Base-by-base conservation (phyloP, 371 early-diverging fungal genomes). In the Phascolomyces articulosus region DNA sequence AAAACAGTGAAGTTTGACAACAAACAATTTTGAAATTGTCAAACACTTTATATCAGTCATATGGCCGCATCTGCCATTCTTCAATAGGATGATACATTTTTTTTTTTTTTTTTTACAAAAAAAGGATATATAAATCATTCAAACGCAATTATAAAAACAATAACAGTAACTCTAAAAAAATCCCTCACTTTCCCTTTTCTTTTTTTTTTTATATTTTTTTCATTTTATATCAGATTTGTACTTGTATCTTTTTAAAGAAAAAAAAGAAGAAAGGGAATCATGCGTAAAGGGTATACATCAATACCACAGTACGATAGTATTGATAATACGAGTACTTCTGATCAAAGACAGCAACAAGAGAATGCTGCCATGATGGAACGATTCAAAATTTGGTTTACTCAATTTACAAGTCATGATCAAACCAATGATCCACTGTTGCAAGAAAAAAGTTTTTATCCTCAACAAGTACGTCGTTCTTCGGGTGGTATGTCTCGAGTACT, bases 251-350 rank as follows among this genome's bases (percentile, higher is more conserved):
- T 31, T 34, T 0, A 34, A 34, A 34, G 34, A 34, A 34, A 34
- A 6, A 34, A 34, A 34, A 34, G 34, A 53, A 53, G 4, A 53
- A 11, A 4, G 23, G 10, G 20, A 40, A 59, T 40, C 20, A 59
- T 59, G 60, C 60, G 60, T 29, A 47, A 47, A 59, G 60, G 60
- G 44, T 59, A 59, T 47, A 27, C 60, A 27, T 26, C 41, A 11
- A 59, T 59, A 59, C 60, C 60, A 15, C 47, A 40, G 10, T 47
- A 59, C 18, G 60, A 47, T 23, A 9, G 20, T 15, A 27, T n/a
- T 6, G 23, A 57, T 11, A 38, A 2, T 6, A 16, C 21, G 38
- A 56, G 41, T n/a, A 41, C n/a, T 44, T 15, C 15, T 44, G 18
- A 44, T n/a, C 8, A 44, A n/a, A 15, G 16, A 44, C 44, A 44